Percentiles rank a stretch among this genome's conserved stretches.
These are phyloP conservation scores for Nelumbo lutea DNA, from an alignment of 164 flowering plant species.

Conservation along the genomic window DNA sequence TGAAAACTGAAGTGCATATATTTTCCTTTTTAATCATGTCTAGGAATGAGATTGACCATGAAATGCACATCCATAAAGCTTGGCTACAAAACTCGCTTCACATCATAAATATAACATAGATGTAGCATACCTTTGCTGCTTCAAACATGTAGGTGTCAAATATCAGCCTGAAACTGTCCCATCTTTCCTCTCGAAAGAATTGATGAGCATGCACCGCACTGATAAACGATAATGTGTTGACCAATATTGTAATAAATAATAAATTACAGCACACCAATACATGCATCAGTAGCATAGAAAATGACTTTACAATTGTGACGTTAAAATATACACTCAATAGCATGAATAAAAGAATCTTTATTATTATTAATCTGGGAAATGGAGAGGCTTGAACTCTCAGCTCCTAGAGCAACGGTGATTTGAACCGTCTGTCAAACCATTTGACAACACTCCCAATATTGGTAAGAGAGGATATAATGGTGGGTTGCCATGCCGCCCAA, in stretches of 20 bases:
- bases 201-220: slow-evolving; percentile 91
- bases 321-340: slow-evolving; percentile 5
- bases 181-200: slow-evolving; percentile 80
- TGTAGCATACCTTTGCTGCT: slow-evolving; percentile 66
- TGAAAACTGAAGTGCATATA: background rate
- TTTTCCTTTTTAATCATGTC: background rate
- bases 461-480: slow-evolving; percentile 46
- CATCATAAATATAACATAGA: background rate
- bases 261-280: slow-evolving; percentile 6
- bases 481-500: slow-evolving; percentile 92
- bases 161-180: slow-evolving; percentile 81
- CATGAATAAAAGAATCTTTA: slow-evolving; percentile 7
- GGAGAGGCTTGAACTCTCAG: slow-evolving; percentile 99
- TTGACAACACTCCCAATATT: slow-evolving; percentile 93
- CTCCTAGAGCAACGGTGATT: slow-evolving; percentile 90
- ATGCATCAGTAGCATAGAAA: slow-evolving; percentile 7
- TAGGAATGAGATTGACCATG: background rate
- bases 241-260: slow-evolving; percentile 21
- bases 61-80: background rate
- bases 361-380: slow-evolving; percentile 57
- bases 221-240: slow-evolving; percentile 30
- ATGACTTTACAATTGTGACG: background rate
- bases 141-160: slow-evolving; percentile 87
- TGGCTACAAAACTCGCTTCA: background rate
- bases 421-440: slow-evolving; percentile 96